Evolutionary conservation across 257 asterid species (phyloP).

Genomic region (Przewalskia tangutica): DNA sequence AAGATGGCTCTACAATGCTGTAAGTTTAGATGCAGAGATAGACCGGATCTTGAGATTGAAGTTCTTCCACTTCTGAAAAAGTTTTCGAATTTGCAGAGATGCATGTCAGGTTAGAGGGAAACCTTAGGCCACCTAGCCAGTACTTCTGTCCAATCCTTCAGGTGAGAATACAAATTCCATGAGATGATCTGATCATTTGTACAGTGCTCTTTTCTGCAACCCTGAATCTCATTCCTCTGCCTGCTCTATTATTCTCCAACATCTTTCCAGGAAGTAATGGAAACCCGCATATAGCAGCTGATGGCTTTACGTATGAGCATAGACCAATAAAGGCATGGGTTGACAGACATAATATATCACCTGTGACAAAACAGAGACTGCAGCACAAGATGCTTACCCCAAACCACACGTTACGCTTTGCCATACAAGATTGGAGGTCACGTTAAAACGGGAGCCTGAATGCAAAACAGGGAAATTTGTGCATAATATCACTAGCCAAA

Average conservation of each 20-base stretch:
- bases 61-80: conserved; percentile 57
- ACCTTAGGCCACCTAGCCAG: conserved; percentile 42
- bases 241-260: background rate
- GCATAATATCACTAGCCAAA: background rate
- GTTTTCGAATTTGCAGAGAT: conserved; percentile 56
- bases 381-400: conserved; percentile 55
- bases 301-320: conserved; percentile 80
- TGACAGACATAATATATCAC: conserved; percentile 49
- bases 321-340: conserved; percentile 68
- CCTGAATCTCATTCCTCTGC: conserved; percentile 1
- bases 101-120: conserved; percentile 12
- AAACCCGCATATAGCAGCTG: conserved; percentile 68
- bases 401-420: conserved; percentile 46
- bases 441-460: background rate
- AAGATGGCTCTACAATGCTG: conserved; percentile 57
- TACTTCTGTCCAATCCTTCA: conserved; percentile 83
- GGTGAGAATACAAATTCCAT: conserved; percentile 26
- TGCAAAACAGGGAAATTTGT: background rate
- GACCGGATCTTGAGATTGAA: conserved; percentile 79
- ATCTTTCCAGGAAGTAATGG: conserved; percentile 70
- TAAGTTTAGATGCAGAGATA: conserved; percentile 66
- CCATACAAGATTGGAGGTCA: conserved; percentile 64
- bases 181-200: background rate
- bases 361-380: conserved; percentile 54
- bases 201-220: background rate